Conservation (phyloP, 2,329 filamentous ascomycete species). For the Arthrobotrys entomopaga region DNA sequence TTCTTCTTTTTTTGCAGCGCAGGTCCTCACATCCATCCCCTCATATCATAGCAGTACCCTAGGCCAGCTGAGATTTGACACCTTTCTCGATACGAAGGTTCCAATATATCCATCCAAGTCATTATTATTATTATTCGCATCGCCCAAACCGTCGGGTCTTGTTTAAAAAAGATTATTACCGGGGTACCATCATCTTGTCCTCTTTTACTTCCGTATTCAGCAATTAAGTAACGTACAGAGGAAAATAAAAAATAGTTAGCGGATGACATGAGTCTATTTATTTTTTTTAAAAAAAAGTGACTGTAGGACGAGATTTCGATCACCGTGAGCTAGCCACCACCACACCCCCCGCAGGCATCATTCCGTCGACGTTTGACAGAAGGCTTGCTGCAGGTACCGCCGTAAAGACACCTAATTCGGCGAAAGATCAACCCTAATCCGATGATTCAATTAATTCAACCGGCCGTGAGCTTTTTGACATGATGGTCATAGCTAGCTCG, state of each 20-base stretch:
- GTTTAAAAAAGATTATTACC: no score
- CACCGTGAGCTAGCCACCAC: neutral
- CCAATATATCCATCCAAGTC: neutral
- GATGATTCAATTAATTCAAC: conserved; percentile 3
- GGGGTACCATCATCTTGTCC: neutral
- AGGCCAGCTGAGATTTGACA: conserved; percentile 51
- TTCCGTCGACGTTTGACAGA: conserved; percentile 22
- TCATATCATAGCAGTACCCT: conserved; percentile 11
- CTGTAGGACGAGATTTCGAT: conserved; percentile 32
- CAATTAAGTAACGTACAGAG: neutral
- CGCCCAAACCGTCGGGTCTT: conserved; percentile 20
- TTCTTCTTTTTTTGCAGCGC: no score
- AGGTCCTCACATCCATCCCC: no score
- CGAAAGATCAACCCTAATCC: conserved; percentile 26
- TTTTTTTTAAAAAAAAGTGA: no score
- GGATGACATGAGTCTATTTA: conserved; percentile 8
- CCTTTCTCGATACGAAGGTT: conserved; percentile 3
- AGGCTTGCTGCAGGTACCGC: conserved; percentile 41
- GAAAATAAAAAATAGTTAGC: no score
- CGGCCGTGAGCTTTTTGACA: conserved; percentile 3
- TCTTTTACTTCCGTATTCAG: neutral
- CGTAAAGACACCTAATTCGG: conserved; percentile 25
- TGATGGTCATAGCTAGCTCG: conserved; percentile 21
- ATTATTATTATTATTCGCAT: conserved; percentile 13
- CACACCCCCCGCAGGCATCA: neutral